A percentile compares a stretch with the other conserved stretches of the same genome.
Evolutionary conservation across 208 protist genomes (phyloP).

Genomic region (Porcisia hertigi): DNA sequence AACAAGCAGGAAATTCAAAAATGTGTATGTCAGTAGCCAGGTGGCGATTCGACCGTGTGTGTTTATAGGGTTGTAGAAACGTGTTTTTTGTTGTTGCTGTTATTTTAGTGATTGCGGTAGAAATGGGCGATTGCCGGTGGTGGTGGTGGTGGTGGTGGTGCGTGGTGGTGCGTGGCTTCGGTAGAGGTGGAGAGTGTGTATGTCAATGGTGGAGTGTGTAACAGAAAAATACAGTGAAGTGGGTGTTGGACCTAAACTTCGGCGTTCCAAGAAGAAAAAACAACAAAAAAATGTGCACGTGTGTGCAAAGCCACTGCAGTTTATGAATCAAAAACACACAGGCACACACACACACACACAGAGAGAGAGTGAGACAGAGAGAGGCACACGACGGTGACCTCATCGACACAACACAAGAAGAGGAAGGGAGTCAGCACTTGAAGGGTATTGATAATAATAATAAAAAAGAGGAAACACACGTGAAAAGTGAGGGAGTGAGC

Average conservation of each 20-base stretch:
- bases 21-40: neutral
- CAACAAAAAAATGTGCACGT: neutral
- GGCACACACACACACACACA: neutral
- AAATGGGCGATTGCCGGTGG: too few species aligned
- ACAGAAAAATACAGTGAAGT: neutral
- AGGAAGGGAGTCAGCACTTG: too few species aligned
- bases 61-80: too few species aligned
- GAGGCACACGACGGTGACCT: neutral
- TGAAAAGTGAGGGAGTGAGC: neutral
- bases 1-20: neutral
- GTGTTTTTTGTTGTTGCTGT: too few species aligned
- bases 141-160: too few species aligned
- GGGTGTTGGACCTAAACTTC: neutral
- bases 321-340: neutral
- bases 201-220: too few species aligned
- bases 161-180: too few species aligned
- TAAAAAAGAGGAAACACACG: neutral
- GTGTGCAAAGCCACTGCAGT: neutral
- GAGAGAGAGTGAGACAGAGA: too few species aligned
- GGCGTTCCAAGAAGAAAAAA: conserved; percentile 1
- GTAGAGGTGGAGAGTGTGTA: too few species aligned
- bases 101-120: too few species aligned
- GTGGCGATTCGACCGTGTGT: too few species aligned
- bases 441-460: too few species aligned
- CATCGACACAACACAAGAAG: neutral